These are phyloP conservation scores for Primulina huaijiensis DNA, from an alignment of 257 asterid genomes.

Conservation along the genomic window DNA sequence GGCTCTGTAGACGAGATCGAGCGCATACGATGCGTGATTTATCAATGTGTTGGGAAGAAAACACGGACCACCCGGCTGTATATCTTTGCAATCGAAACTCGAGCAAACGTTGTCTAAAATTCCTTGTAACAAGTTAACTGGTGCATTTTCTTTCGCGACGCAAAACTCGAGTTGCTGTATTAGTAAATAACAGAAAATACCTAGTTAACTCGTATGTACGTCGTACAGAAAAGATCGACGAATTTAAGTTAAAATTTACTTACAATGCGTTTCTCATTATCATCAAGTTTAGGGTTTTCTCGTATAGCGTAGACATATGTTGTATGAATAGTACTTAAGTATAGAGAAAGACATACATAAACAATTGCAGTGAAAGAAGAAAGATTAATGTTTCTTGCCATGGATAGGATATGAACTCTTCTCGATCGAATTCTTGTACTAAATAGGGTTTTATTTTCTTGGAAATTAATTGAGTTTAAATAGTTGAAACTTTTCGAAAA, in stretches of 20 bases:
- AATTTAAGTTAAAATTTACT: background rate
- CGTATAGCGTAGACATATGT: background rate
- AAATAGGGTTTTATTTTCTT: background rate
- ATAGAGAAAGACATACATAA: background rate
- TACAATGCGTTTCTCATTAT: background rate
- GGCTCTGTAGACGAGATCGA: background rate
- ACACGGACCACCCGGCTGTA: constrained; percentile 16
- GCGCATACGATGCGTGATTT: constrained; percentile 16
- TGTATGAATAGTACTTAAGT: background rate
- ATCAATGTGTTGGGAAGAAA: constrained; percentile 5
- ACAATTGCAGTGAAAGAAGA: constrained; percentile 9
- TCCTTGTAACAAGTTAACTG: background rate
- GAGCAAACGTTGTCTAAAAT: constrained; percentile 7
- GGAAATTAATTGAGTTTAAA: background rate
- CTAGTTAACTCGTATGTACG: too few species aligned
- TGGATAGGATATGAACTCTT: background rate
- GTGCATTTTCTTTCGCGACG: background rate
- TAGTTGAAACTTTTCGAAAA: background rate
- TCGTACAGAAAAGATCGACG: too few species aligned
- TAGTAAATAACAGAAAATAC: too few species aligned
- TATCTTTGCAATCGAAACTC: background rate
- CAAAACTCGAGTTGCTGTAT: background rate
- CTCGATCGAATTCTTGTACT: background rate
- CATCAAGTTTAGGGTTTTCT: background rate
- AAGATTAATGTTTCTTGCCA: background rate